Evolutionary conservation across 352 stramenopile species (phyloP).

Genomic region (Pythium dissimile): DNA sequence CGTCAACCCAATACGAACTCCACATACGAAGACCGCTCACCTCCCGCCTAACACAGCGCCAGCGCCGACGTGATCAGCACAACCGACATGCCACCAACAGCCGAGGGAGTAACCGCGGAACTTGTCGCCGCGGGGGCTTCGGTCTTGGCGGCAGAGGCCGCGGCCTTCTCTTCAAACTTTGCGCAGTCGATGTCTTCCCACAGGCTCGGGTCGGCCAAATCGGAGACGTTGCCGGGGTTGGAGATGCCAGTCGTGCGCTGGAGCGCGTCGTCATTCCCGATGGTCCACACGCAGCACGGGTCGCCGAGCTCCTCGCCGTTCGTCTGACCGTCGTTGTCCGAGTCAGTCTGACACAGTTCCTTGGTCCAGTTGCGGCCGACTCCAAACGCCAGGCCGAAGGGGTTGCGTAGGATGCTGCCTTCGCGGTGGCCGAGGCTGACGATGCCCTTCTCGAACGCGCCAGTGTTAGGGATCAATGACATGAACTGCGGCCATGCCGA

Average conservation of each 20-base stretch:
- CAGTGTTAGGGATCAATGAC: not conserved
- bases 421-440: conserved; percentile 10
- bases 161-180: not conserved
- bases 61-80: not conserved
- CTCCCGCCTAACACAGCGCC: not conserved
- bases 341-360: conserved; percentile 56
- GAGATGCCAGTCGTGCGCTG: conserved; percentile 4
- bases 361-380: conserved; percentile 28
- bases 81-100: not conserved
- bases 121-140: not conserved
- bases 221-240: conserved; percentile 6
- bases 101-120: not conserved
- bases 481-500: conserved; percentile 4
- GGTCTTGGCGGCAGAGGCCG: not conserved
- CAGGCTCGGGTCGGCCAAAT: conserved; percentile 4
- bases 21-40: not conserved
- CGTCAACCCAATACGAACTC: not conserved
- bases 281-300: conserved; percentile 62
- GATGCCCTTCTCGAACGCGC: not conserved
- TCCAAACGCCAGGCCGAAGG: conserved; percentile 30
- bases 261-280: conserved; percentile 9
- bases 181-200: conserved; percentile 17
- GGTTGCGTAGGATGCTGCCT: conserved; percentile 14
- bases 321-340: conserved; percentile 73
- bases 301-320: conserved; percentile 86